Percentiles rank a stretch among this genome's conserved stretches.
Evolutionary conservation across 768 basidiomycete species (phyloP).

Genomic region (Phlebiopsis flavidoalba): DNA sequence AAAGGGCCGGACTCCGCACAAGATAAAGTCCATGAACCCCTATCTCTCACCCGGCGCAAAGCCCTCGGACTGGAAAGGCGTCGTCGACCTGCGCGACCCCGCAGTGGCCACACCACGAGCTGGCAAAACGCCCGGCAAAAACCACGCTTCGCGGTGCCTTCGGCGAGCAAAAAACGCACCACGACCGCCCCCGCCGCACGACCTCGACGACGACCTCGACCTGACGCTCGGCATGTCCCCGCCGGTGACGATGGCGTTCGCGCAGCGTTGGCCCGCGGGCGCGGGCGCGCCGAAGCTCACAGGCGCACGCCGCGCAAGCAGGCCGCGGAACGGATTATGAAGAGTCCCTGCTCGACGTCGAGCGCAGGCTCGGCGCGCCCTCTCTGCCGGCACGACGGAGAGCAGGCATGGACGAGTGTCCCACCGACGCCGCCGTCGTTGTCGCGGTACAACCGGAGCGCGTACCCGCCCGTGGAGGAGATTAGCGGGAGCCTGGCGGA

Average conservation of each 20-base stretch:
- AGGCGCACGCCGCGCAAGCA: slow-evolving; percentile 68
- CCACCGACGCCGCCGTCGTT: slow-evolving; percentile 68
- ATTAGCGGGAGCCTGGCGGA: slow-evolving; percentile 46
- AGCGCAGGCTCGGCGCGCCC: slow-evolving; percentile 11
- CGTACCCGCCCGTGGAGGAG: slow-evolving; percentile 19
- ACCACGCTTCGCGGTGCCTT: background rate
- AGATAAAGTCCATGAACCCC: slow-evolving; percentile 47
- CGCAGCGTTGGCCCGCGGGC: slow-evolving; percentile 29
- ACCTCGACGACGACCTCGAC: slow-evolving; percentile 31
- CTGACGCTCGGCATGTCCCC: slow-evolving; percentile 43
- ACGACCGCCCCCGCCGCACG: background rate
- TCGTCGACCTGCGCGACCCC: slow-evolving; percentile 66
- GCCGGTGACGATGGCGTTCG: slow-evolving; percentile 50
- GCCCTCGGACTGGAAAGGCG: slow-evolving; percentile 61
- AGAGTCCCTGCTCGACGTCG: slow-evolving; percentile 46
- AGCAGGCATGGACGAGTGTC: slow-evolving; percentile 69
- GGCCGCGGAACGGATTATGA: slow-evolving; percentile 64
- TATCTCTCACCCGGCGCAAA: slow-evolving; percentile 50
- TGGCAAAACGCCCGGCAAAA: slow-evolving; percentile 8
- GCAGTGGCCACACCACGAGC: slow-evolving; percentile 41
- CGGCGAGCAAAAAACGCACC: slow-evolving; percentile 12
- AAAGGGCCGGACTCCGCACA: slow-evolving; percentile 56
- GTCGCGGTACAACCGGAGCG: slow-evolving; percentile 51
- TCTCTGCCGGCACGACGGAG: slow-evolving; percentile 27
- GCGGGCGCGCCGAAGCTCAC: slow-evolving; percentile 25